phyloP scores from a whole-genome alignment of 1,284 basidiomycete species.

The Moesziomyces sp. region DNA sequence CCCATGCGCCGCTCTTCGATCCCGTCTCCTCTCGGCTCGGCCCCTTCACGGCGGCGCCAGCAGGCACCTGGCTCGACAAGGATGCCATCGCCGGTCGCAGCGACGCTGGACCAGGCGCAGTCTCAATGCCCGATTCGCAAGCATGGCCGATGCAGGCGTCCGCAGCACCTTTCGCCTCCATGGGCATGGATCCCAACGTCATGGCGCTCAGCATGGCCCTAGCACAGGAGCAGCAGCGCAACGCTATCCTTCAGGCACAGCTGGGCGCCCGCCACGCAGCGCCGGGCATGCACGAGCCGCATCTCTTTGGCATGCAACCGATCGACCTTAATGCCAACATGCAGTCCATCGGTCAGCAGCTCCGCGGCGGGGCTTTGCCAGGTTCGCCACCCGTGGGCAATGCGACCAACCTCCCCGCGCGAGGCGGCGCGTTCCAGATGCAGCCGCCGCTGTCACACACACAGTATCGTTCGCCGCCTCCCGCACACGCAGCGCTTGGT shows the following conservation, averaged over 20 bases:
- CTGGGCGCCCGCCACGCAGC: constrained; percentile 29
- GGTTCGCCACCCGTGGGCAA: constrained; percentile 23
- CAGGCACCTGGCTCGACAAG: constrained; percentile 36
- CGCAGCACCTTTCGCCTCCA: constrained; percentile 5
- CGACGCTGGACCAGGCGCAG: constrained; percentile 2
- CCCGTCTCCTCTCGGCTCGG: constrained; percentile 21
- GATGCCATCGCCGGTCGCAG: constrained; percentile 27
- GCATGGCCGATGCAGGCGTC: constrained; percentile 19
- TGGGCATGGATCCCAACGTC: constrained; percentile 36
- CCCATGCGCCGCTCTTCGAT: constrained; percentile 14
- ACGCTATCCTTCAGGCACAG: constrained; percentile 49
- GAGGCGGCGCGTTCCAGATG: constrained; percentile 17
- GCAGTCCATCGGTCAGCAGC: constrained; percentile 41
- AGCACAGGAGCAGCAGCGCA: constrained; percentile 54
- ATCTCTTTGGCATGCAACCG: constrained; percentile 38
- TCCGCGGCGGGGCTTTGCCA: constrained; percentile 20
- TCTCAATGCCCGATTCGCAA: constrained; percentile 11
- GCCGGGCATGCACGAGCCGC: constrained; percentile 22
- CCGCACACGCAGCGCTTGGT: constrained; percentile 8
- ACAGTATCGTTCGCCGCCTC: constrained; percentile 18
- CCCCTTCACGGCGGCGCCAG: constrained; percentile 44
- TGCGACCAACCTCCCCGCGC: constrained; percentile 15
- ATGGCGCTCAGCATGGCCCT: constrained; percentile 54
- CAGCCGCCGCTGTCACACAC: constrained; percentile 15
- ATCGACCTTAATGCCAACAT: constrained; percentile 29